Evolutionary conservation across 345 rosid genomes (phyloP).

Genomic region (Citrus hindsii): DNA sequence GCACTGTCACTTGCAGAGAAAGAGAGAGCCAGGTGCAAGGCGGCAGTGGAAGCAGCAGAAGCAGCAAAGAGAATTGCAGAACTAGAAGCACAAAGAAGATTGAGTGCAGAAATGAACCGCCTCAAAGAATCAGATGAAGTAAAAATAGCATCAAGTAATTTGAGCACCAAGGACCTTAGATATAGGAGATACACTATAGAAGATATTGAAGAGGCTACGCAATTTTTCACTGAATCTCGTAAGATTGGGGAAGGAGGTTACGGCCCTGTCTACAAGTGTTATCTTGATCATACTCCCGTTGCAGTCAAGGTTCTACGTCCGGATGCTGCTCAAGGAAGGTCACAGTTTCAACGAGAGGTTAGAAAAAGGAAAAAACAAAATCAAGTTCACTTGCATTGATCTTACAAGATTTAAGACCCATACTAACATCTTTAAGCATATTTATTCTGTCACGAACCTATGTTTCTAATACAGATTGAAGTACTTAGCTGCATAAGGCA

Average conservation of each 20-base stretch:
- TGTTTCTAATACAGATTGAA: slow-evolving; percentile 49
- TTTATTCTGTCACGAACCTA: neutral
- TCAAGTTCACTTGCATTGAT: no score
- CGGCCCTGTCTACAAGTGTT: slow-evolving; percentile 83
- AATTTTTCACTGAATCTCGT: slow-evolving; percentile 39
- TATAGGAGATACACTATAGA: slow-evolving; percentile 72
- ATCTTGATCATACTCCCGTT: slow-evolving; percentile 77
- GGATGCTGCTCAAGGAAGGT: slow-evolving; percentile 92
- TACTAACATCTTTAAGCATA: neutral
- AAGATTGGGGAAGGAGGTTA: slow-evolving; percentile 97
- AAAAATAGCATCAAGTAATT: slow-evolving; percentile 18
- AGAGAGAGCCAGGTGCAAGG: slow-evolving; percentile 60
- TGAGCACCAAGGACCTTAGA: slow-evolving; percentile 34
- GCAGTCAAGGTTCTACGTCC: slow-evolving; percentile 90
- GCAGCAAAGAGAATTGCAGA: slow-evolving; percentile 61
- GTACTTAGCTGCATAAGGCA: slow-evolving; percentile 90
- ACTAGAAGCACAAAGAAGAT: slow-evolving; percentile 55
- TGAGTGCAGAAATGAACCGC: slow-evolving; percentile 42
- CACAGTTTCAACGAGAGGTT: slow-evolving; percentile 91
- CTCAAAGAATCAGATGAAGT: slow-evolving; percentile 51
- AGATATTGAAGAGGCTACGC: slow-evolving; percentile 80
- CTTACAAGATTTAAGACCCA: no score
- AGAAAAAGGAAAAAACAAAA: neutral
- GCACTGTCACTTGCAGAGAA: slow-evolving; percentile 47
- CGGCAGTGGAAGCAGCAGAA: slow-evolving; percentile 66